A percentile compares a stretch with the other conserved stretches of the same genome.
Evolutionary conservation across 306 rosid genomes (phyloP).

Genomic region (Fragaria nilgerrensis): DNA sequence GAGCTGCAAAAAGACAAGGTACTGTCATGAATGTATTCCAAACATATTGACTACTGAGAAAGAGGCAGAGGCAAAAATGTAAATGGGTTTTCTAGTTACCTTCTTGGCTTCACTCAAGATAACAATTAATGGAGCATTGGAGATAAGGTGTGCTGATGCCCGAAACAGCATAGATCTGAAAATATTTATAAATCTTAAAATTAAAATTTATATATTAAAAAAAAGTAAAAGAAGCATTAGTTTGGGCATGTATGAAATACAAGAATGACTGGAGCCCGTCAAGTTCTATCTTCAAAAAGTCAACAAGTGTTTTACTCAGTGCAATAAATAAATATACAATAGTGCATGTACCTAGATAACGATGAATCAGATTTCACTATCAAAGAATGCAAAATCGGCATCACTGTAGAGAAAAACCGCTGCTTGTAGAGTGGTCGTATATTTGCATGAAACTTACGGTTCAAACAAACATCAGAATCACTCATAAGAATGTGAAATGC

Average conservation of each 20-base stretch:
- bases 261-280: neutral
- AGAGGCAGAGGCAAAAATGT: neutral
- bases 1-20: slow-evolving; percentile 59
- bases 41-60: neutral
- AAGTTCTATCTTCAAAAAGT: slow-evolving; percentile 8
- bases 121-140: slow-evolving; percentile 69
- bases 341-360: slow-evolving; percentile 55
- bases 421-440: slow-evolving; percentile 87
- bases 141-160: slow-evolving; percentile 63
- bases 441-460: slow-evolving; percentile 62
- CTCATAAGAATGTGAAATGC: slow-evolving; percentile 87
- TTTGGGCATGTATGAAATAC: slow-evolving; percentile 17
- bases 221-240: slow-evolving; percentile 16
- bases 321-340: slow-evolving; percentile 10
- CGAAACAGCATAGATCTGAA: slow-evolving; percentile 68
- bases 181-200: neutral
- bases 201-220: neutral
- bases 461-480: slow-evolving; percentile 87
- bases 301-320: neutral
- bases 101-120: slow-evolving; percentile 69
- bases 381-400: slow-evolving; percentile 74
- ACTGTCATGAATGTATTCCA: slow-evolving; percentile 19
- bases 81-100: slow-evolving; percentile 35
- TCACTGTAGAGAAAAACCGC: slow-evolving; percentile 75
- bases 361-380: slow-evolving; percentile 52